A percentile compares a stretch with the other conserved stretches of the same genome.
These are phyloP conservation scores for Botryobasidium botryosum DNA, from an alignment of 768 basidiomycete genomes.

Conservation along the genomic window DNA sequence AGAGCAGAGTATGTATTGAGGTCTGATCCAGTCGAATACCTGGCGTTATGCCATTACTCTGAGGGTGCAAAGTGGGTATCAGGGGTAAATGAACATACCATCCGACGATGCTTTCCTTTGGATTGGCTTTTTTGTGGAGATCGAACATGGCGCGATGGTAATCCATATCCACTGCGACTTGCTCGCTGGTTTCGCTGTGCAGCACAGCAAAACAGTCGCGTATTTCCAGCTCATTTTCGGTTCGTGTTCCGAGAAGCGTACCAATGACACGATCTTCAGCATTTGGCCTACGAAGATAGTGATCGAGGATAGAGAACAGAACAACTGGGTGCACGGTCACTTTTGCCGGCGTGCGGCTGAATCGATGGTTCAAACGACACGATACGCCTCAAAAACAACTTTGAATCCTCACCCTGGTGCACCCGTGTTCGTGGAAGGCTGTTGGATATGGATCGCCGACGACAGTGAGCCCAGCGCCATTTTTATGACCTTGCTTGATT, in stretches of 20 bases:
- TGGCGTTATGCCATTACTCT: no score
- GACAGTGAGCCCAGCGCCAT: conserved; percentile 11
- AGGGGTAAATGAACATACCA: conserved; percentile 42
- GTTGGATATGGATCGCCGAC: conserved; percentile 11
- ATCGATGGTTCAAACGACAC: neutral
- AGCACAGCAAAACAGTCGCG: conserved; percentile 79
- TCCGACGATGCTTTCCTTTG: conserved; percentile 83
- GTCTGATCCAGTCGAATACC: conserved; percentile 85
- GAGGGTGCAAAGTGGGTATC: neutral
- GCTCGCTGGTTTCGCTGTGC: conserved; percentile 81
- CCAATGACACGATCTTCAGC: conserved; percentile 83
- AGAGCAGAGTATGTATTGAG: conserved; percentile 91
- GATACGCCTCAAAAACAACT: neutral
- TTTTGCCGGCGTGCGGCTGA: conserved; percentile 49
- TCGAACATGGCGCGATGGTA: conserved; percentile 91
- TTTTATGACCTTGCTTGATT: no score
- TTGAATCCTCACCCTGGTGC: conserved; percentile 1
- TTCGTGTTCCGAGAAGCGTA: conserved; percentile 76
- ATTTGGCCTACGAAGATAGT: conserved; percentile 78
- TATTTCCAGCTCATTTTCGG: conserved; percentile 50
- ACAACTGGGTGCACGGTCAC: conserved; percentile 84
- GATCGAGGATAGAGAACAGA: conserved; percentile 88
- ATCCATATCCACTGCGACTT: conserved; percentile 92
- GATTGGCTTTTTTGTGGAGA: conserved; percentile 65
- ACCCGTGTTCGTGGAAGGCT: conserved; percentile 3